Evolutionary conservation across 2,329 filamentous ascomycete species (phyloP), one percentile per base, ranked within the genome.

Genomic region (Claviceps quebecensis): DNA sequence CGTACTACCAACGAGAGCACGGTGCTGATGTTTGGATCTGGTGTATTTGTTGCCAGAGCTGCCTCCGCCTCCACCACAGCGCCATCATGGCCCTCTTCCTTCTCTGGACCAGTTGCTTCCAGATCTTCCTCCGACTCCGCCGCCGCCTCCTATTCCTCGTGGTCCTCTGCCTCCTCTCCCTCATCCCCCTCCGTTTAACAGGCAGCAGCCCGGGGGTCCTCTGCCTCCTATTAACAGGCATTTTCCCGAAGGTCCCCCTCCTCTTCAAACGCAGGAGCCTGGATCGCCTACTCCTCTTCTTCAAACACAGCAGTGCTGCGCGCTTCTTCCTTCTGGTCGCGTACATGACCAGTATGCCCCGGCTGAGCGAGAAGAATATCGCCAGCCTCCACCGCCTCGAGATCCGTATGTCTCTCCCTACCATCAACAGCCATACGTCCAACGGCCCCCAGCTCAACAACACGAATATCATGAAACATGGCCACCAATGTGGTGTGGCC

Each of bases 331-430:
- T 29, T 29, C 26, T 29, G 47, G 47, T 49, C 59, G 57, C 19
- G 53, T 59, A 4, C 60, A 64, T 14, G 63, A 62, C 41, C 66
- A 66, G 40, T 67, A 69, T 39, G 66, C 67, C 39, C 63, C 59
- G 22, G 59, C 59, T 39, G 58, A 58, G 17, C 59, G 64, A n/a
- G 61, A 59, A 26, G 59, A 58, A 23, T 61, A 61, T 40, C 60
- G 65, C 46, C 62, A 63, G 41, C 59, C 59, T 50, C 60, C 54
- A 23, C 60, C 60, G 17, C 61, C 57, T 36, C 59, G 26, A 2
- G 45, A 47, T 13, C 50, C 50, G 29, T 54, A 54, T 23, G 40
- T 48, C 37, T 45, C 45, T n/a, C 39, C 48, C 5, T 9, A 36
- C 41, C 50, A 52, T 14, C 60, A 62, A 52, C 61, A 53, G 47